Evolutionary conservation across 306 rosid species (phyloP).

Genomic region (Urtica urens): DNA sequence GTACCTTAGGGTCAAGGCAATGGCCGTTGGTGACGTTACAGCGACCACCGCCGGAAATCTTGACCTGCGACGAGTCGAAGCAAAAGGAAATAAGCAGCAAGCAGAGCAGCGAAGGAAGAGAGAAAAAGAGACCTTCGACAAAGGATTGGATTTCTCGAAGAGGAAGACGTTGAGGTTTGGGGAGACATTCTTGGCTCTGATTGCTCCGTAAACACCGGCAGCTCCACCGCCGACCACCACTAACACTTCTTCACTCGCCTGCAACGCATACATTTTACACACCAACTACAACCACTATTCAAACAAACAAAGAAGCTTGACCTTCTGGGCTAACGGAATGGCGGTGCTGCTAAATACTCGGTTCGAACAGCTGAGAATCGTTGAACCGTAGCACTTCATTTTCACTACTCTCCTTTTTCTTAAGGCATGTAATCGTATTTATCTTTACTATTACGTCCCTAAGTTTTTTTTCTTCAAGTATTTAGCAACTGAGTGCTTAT

Average conservation of each 20-base stretch:
- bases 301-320: not conserved
- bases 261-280: constrained; percentile 3
- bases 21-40: constrained; percentile 96
- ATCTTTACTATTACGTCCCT: too few species aligned
- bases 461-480: too few species aligned
- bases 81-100: not conserved
- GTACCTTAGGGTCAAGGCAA: constrained; percentile 53
- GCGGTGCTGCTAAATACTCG: too few species aligned
- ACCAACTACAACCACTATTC: not conserved
- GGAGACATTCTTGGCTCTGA: constrained; percentile 77
- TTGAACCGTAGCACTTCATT: too few species aligned
- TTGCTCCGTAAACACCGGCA: constrained; percentile 87
- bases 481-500: too few species aligned
- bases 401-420: too few species aligned
- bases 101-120: not conserved
- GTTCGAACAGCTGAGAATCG: too few species aligned
- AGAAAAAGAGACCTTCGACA: constrained; percentile 48
- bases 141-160: constrained; percentile 69
- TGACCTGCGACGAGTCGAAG: constrained; percentile 41
- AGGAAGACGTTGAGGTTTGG: constrained; percentile 54
- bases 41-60: constrained; percentile 87
- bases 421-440: too few species aligned
- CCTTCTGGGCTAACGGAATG: constrained; percentile 36
- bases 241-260: constrained; percentile 51
- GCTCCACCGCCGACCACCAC: constrained; percentile 94